phyloP scores from a whole-genome alignment of 2,329 filamentous ascomycete species.

The Didymella sp. region DNA sequence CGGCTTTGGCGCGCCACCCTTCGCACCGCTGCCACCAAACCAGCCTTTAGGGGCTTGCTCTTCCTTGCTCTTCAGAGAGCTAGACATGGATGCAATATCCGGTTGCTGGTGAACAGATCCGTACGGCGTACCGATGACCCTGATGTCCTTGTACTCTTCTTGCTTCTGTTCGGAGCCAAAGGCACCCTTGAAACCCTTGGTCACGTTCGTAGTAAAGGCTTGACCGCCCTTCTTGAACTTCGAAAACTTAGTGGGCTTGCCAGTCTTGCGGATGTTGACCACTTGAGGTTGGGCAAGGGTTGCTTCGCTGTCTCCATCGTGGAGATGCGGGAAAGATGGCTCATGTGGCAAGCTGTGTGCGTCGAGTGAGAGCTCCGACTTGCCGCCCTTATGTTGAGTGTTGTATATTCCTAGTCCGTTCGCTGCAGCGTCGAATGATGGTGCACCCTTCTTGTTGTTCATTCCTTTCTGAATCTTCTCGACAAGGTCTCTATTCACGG shows the following conservation, averaged over 20 bases:
- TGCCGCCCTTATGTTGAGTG: slow-evolving; percentile 46
- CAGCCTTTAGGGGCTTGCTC: slow-evolving; percentile 42
- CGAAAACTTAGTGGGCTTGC: slow-evolving; percentile 94
- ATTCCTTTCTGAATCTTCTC: slow-evolving; percentile 93
- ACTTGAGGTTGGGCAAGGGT: slow-evolving; percentile 81
- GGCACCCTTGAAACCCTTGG: slow-evolving; percentile 91
- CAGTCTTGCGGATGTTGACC: slow-evolving; percentile 86
- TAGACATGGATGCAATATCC: slow-evolving; percentile 39
- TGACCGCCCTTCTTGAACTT: slow-evolving; percentile 99
- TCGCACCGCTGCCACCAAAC: slow-evolving; percentile 37
- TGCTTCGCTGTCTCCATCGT: slow-evolving; percentile 70
- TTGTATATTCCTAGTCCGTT: slow-evolving; percentile 71
- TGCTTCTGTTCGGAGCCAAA: slow-evolving; percentile 69
- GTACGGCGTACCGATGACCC: slow-evolving; percentile 57
- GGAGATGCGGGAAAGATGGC: slow-evolving; percentile 52
- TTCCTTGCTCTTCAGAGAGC: slow-evolving; percentile 39
- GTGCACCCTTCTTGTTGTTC: slow-evolving; percentile 67
- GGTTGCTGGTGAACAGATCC: slow-evolving; percentile 46
- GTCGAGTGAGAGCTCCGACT: slow-evolving; percentile 51
- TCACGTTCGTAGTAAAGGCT: slow-evolving; percentile 90
- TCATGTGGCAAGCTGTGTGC: slow-evolving; percentile 49
- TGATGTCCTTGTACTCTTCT: slow-evolving; percentile 63
- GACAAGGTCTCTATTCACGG: slow-evolving; percentile 94
- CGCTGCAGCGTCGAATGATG: slow-evolving; percentile 54
- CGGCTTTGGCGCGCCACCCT: slow-evolving; percentile 25